These are phyloP conservation scores for Pseudogymnoascus destructans DNA, from an alignment of 2,329 filamentous ascomycete species.

Conservation along the genomic window DNA sequence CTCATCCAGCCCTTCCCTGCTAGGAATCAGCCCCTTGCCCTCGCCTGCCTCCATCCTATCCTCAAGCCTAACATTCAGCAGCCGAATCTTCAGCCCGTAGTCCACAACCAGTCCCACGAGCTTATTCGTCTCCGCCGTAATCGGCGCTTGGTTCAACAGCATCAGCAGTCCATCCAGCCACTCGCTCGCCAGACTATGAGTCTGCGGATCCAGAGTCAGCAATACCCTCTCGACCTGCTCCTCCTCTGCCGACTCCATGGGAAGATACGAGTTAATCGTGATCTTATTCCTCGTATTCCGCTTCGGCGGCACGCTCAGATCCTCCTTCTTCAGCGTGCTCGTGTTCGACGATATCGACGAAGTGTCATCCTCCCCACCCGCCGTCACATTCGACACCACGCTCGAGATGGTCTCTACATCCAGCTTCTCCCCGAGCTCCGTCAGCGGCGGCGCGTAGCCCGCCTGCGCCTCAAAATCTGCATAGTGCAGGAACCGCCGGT, in stretches of 20 bases:
- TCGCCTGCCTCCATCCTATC: slow-evolving; percentile 45
- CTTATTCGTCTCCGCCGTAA: slow-evolving; percentile 92
- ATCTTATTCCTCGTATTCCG: slow-evolving; percentile 59
- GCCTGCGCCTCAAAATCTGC: slow-evolving; percentile 63
- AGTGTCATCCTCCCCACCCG: slow-evolving; percentile 28
- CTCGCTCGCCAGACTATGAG: slow-evolving; percentile 76
- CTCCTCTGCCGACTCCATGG: slow-evolving; percentile 26
- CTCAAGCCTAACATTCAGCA: slow-evolving; percentile 85
- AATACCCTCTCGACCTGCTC: slow-evolving; percentile 54
- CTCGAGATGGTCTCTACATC: slow-evolving; percentile 81
- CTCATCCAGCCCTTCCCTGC: slow-evolving; percentile 73
- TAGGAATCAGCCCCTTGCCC: slow-evolving; percentile 66
- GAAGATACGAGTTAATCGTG: slow-evolving; percentile 67
- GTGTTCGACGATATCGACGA: slow-evolving; percentile 32
- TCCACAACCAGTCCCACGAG: slow-evolving; percentile 74
- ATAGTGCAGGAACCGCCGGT: slow-evolving; percentile 80
- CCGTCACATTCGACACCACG: slow-evolving; percentile 73
- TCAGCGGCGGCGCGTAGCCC: slow-evolving; percentile 54
- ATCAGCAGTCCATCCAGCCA: slow-evolving; percentile 94
- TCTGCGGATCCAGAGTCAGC: slow-evolving; percentile 69
- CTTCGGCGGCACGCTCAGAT: slow-evolving; percentile 11
- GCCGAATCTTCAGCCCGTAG: slow-evolving; percentile 81
- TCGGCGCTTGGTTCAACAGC: slow-evolving; percentile 87
- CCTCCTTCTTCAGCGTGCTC: slow-evolving; percentile 31
- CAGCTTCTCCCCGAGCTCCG: slow-evolving; percentile 65